Conservation (phyloP, 2,329 filamentous ascomycete species). For the Aspergillus puulaauensis region DNA sequence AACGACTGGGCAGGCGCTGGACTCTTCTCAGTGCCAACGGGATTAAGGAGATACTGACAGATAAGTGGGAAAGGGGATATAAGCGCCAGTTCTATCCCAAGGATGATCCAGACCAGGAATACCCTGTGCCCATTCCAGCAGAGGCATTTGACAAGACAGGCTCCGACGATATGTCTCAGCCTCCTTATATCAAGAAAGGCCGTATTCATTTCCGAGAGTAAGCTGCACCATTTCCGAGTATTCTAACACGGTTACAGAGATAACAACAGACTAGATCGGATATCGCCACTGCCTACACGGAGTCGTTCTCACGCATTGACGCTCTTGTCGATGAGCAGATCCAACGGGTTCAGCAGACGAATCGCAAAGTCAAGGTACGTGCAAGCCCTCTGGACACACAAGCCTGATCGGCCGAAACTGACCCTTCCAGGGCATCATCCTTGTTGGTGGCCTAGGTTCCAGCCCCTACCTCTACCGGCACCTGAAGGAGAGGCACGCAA, state of each 20-base stretch:
- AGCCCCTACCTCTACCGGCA: conserved; percentile 6
- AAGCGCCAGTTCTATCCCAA: background rate
- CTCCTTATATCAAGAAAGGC: conserved; percentile 6
- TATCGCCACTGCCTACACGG: background rate
- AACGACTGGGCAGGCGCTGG: conserved; percentile 1
- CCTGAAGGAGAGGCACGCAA: background rate
- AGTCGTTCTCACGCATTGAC: background rate
- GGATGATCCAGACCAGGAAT: background rate
- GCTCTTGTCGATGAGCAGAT: background rate
- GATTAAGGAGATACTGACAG: conserved; percentile 5
- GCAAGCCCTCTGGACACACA: too few species aligned
- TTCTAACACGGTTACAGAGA: background rate
- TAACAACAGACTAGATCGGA: background rate
- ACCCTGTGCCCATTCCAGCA: background rate
- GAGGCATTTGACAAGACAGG: background rate
- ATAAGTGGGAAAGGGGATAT: conserved; percentile 3
- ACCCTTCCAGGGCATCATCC: background rate
- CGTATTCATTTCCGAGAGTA: conserved; percentile 5
- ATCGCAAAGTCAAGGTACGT: background rate
- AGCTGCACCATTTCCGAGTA: background rate
- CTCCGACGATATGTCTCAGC: background rate
- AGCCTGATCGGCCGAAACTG: background rate
- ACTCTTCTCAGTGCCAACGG: background rate
- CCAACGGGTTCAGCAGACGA: background rate
- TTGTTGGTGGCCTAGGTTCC: conserved; percentile 4